Evolutionary conservation across 805 yeast genomes (phyloP), one percentile per base, ranked within the genome.

Genomic region (Kuraishia cidri): DNA sequence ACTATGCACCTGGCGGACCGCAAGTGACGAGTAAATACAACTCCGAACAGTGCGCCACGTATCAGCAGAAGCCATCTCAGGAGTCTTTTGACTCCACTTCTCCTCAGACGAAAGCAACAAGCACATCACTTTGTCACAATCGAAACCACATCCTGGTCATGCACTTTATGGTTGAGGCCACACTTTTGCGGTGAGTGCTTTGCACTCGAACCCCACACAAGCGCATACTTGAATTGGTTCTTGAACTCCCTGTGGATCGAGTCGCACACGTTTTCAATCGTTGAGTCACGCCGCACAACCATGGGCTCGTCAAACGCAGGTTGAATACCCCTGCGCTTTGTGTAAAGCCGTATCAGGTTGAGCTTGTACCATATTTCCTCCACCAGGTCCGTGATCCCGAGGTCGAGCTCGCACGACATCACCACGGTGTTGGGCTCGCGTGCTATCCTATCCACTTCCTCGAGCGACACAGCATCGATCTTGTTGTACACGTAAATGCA

Each of bases 101-200:
- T n/a, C n/a, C n/a, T n/a, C n/a, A n/a, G n/a, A n/a, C n/a, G n/a
- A n/a, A n/a, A n/a, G n/a, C n/a, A n/a, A n/a, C n/a, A n/a, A n/a
- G n/a, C n/a, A n/a, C n/a, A n/a, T 20, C 23, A 87, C 60, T 87
- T 90, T 14, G 96, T 76, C 31, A 90, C 86, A 36, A 90, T 75
- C 32, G 92, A 79, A 15, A 92, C 90, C 12, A 90, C 98, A 52
- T 90, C 98, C 51, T 88, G 97, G 52, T 90, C 97, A 44, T 83
- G 75, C 10, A 92, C 79, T 24, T 64, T 62, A 53, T 90, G 98
- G 40, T 52, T 72, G 36, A 90, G 63, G 0, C 98, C 97, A 65
- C 97, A 90, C 52, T 90, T 90, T 51, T 90, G 98, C 4, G 97
- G 97, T 23, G 90, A 84, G 52, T 86, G 95, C 54, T 92, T 92